phyloP scores from a whole-genome alignment of 106 monocot species.

The Dendrobium officinale region DNA sequence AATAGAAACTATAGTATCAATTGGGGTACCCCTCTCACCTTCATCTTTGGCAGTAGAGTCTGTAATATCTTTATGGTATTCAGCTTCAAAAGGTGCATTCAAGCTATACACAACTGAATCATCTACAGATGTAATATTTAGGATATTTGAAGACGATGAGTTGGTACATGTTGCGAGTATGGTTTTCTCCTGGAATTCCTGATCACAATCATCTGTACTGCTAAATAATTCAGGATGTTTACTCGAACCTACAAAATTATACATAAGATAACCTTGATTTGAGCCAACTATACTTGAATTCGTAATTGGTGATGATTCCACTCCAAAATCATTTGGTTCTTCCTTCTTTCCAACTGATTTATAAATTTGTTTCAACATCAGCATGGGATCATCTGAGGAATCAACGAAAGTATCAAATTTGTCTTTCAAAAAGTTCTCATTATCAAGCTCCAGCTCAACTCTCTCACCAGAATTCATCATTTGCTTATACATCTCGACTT shows the following conservation, averaged over 20 bases:
- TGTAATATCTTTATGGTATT: neutral
- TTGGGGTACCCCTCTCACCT: neutral
- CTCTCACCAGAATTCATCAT: constrained; percentile 16
- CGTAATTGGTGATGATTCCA: neutral
- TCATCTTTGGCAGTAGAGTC: neutral
- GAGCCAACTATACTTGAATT: neutral
- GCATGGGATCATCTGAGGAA: constrained; percentile 13
- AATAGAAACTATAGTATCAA: neutral
- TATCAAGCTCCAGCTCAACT: neutral
- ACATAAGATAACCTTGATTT: neutral
- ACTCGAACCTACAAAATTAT: neutral
- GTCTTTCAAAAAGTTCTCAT: constrained; percentile 3
- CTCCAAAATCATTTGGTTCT: neutral
- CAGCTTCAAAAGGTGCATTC: neutral
- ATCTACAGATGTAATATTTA: neutral
- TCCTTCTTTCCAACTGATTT: constrained; percentile 26
- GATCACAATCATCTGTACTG: neutral
- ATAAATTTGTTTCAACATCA: constrained; percentile 20
- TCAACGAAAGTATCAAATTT: constrained; percentile 11
- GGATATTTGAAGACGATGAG: neutral
- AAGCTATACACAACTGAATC: neutral
- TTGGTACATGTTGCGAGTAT: neutral
- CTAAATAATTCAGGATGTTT: neutral
- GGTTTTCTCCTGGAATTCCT: constrained; percentile 6
- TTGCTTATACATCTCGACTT: constrained; percentile 52